Evolutionary conservation across 768 basidiomycete genomes (phyloP), one percentile per base, ranked within the genome.

Genomic region (Rhizopogon vesiculosus): DNA sequence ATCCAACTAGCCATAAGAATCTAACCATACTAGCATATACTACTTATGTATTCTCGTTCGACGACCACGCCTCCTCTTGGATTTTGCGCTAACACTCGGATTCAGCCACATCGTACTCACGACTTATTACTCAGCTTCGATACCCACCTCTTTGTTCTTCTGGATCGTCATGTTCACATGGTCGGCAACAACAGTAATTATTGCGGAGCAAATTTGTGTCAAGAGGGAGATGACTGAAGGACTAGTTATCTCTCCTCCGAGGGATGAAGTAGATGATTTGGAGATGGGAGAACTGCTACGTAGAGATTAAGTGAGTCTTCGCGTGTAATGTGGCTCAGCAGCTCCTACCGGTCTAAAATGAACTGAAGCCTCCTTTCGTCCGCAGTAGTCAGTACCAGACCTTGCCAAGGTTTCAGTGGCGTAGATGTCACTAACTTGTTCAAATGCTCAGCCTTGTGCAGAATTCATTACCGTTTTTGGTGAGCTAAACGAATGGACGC

Each of bases 81-180:
- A 99, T 74, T 97, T 97, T 72, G 79, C 92, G 8, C 69, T 96
- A 57, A 98, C 97, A 0, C 82, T 98, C 46, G 73, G 91, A 46
- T 91, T 96, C 78, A 91, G 87, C 67, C 97, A 99, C 70, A 75
- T 96, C 56, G 87, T 98, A 54, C 75, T 98, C 58, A 96, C 97
- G 53, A 94, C 92, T 39, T 98, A 98, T 73, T 83, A 83, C 64
- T 74, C 83, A 12, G 71, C 74, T 54, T 69, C 71, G 45, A 64
- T 89, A 65, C 97, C 97, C 7, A 91, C 91, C 0, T 95, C 93
- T 1, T 67, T 91, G 38, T 98, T 96, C 78, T 98, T 91, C 76
- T 99, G 95, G 94, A 64, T 85, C 45, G 78, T 95, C 49, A 76
- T 95, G 66, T 70, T 81, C n/a, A 73, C 75, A 41, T 86, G 91